These are phyloP conservation scores for Penicillium argentinense DNA, from an alignment of 495 filamentous ascomycete species.

Conservation along the genomic window DNA sequence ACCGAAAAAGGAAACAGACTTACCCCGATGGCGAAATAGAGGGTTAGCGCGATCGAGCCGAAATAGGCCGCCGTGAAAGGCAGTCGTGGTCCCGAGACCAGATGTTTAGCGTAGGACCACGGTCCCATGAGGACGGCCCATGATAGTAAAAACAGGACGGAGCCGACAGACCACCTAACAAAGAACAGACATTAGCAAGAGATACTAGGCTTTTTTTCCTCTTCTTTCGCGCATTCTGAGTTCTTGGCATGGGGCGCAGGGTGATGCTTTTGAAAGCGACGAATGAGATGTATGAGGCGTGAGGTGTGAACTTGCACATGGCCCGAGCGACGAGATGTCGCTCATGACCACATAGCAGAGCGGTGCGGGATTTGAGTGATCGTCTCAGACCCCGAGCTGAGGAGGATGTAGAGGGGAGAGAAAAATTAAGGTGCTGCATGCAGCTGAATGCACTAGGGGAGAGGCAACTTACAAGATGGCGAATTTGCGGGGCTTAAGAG, in stretches of 20 bases:
- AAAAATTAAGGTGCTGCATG: constrained; percentile 2
- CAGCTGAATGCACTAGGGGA: constrained; percentile 4
- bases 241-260: constrained; percentile 26
- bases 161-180: constrained; percentile 90
- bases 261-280: constrained; percentile 1
- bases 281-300: constrained; percentile 2
- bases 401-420: constrained; percentile 2
- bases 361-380: constrained; percentile 17
- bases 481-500: constrained; percentile 84
- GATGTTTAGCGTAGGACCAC: constrained; percentile 73
- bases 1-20: constrained; percentile 40
- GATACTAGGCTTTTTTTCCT: constrained; percentile 12
- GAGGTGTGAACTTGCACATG: constrained; percentile 22
- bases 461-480: constrained; percentile 82
- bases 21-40: constrained; percentile 91
- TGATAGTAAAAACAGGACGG: constrained; percentile 83
- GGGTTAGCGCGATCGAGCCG: constrained; percentile 84
- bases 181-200: constrained; percentile 25
- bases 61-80: constrained; percentile 98
- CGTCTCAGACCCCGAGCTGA: constrained; percentile 7
- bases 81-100: constrained; percentile 79
- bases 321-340: constrained; percentile 17
- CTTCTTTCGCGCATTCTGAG: too few relatives aligned
- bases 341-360: constrained; percentile 23
- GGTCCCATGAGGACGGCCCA: constrained; percentile 96